Base-by-base conservation (phyloP, 192 early-diverging fungal genomes). In the Backusella morwellensis region DNA sequence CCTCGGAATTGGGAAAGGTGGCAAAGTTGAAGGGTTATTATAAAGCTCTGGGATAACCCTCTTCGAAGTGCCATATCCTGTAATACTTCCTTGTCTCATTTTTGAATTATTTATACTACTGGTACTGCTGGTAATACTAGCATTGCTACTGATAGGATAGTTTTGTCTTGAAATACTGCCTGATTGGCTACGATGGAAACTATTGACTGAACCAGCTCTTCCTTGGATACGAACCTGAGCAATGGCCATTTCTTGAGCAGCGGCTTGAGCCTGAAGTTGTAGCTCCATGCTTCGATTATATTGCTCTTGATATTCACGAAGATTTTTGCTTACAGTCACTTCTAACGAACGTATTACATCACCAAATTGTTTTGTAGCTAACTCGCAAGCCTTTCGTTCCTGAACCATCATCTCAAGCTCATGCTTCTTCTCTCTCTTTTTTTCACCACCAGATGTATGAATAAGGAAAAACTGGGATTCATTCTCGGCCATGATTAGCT, bases 401-500 rank as follows among this genome's bases (percentile, higher is more conserved):
- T 76, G 63, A 67, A 42, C 35, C 26, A 32, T 23, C 41, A 47
- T 68, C 63, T 77, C 26, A 0, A 23, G 32, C 40, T 72, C 21
- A 75, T 76, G 29, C 19, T 66, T 32, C 40, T 35, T 26, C 72
- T 63, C 17, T 40, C 80, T 68, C 73, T 54, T 54, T 52, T n/a
- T 56, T 81, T 75, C 21, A 63, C 36, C 23, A 63, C 86, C 86
- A 0, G 81, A 68, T 21, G 82, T 75, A 50, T 87, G 73, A 47
- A 69, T 79, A 36, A 85, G 26, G 36, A 87, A 41, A 68, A 81
- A 87, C 7, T 76, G 52, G 0, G 78, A 70, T 73, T 87, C 86
- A 21, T 83, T 82, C 42, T 85, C 86, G 6, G 82, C 66, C 72
- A 83, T 78, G 52, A 77, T 80, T 4, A 82, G 71, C 52, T 81